Percentiles rank a stretch among this genome's conserved stretches.
These are phyloP conservation scores for Dichotomocladium elegans DNA, from an alignment of 371 early-diverging fungal genomes.

Conservation along the genomic window DNA sequence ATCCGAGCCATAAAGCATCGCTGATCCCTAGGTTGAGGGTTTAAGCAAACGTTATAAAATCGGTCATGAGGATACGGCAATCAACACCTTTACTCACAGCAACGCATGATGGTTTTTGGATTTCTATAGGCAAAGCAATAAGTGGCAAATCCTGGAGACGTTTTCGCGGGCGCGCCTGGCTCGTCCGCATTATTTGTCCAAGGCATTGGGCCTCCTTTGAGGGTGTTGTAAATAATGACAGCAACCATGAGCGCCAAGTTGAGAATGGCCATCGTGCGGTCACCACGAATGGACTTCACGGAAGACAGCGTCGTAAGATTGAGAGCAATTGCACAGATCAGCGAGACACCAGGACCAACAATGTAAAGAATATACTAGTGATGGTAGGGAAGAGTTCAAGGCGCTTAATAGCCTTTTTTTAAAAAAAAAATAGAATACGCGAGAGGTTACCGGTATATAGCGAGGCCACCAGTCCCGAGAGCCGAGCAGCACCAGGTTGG, in stretches of 20 bases:
- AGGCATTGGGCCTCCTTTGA: conserved; percentile 20
- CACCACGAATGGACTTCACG: conserved; percentile 18
- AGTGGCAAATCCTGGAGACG: conserved; percentile 18
- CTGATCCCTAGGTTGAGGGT: conserved; percentile 18
- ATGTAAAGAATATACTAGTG: conserved; percentile 38
- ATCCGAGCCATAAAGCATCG: conserved; percentile 17
- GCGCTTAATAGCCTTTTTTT: neutral
- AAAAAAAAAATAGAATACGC: neutral
- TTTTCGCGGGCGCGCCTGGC: neutral
- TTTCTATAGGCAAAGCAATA: conserved; percentile 20
- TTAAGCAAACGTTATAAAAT: no score
- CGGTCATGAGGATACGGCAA: no score
- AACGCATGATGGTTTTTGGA: conserved; percentile 13
- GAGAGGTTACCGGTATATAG: conserved; percentile 27
- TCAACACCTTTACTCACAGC: no score
- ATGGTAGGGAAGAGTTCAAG: neutral
- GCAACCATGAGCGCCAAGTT: conserved; percentile 25
- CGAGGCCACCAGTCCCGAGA: conserved; percentile 29
- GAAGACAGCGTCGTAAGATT: conserved; percentile 10
- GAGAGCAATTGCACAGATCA: conserved; percentile 20
- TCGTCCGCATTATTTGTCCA: conserved; percentile 21
- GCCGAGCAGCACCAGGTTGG: conserved; percentile 24
- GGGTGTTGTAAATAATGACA: conserved; percentile 26
- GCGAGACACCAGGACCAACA: conserved; percentile 32
- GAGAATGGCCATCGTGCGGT: conserved; percentile 18